A percentile compares a stretch with the other conserved stretches of the same genome.
phyloP scores from a whole-genome alignment of 805 yeast genomes.

The Barnettozyma sucrosica region DNA sequence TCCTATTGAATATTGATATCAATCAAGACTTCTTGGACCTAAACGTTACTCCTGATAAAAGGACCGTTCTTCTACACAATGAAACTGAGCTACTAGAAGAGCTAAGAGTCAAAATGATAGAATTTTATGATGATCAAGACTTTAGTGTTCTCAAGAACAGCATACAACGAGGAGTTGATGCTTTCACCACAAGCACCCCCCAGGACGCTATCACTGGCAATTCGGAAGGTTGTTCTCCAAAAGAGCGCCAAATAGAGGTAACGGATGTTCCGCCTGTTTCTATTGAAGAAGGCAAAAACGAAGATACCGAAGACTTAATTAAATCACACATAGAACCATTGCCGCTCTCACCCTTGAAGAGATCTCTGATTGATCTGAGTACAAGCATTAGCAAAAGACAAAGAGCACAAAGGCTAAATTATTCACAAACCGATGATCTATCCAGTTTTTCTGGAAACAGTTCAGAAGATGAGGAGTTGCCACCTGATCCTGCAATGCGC shows the following conservation, averaged over 20 bases:
- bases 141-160: constrained; percentile 27
- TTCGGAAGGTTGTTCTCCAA: background rate
- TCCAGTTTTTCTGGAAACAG: background rate
- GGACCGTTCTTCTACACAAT: constrained; percentile 60
- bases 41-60: constrained; percentile 89
- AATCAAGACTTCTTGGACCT: constrained; percentile 59
- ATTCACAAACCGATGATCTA: background rate
- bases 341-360: constrained; percentile 4
- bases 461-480: background rate
- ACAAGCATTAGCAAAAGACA: background rate
- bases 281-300: background rate
- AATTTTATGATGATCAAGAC: constrained; percentile 39
- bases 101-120: constrained; percentile 44
- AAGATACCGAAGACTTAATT: background rate
- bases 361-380: constrained; percentile 2
- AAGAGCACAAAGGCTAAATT: background rate
- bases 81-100: constrained; percentile 56
- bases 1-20: constrained; percentile 54
- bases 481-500: background rate
- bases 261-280: background rate
- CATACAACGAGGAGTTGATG: constrained; percentile 5
- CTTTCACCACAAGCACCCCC: constrained; percentile 1
- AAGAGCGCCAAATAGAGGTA: background rate
- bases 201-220: background rate
- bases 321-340: background rate